Conservation (phyloP, 2,329 filamentous ascomycete genomes). For the Diaporthe vexans region DNA sequence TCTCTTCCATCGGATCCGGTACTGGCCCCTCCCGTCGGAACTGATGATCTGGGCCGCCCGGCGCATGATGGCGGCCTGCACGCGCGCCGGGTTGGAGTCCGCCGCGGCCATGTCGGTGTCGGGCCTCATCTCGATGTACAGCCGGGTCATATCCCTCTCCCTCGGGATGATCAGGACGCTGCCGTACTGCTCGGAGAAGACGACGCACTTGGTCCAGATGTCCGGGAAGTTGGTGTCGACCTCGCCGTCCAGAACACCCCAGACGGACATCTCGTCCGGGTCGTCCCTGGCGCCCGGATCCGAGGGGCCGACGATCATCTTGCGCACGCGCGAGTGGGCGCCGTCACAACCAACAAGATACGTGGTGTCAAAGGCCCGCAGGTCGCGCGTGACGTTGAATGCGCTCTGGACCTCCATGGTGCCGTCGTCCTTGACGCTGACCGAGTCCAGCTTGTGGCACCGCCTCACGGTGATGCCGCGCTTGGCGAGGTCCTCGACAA, state of each 20-base stretch:
- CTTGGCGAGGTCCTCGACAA: conserved; percentile 66
- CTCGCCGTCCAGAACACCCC: conserved; percentile 81
- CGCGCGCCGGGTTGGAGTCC: conserved; percentile 55
- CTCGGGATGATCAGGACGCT: conserved; percentile 82
- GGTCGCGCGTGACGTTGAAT: conserved; percentile 52
- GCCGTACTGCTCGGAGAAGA: conserved; percentile 76
- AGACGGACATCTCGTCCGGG: conserved; percentile 68
- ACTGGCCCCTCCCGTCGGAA: conserved; percentile 53
- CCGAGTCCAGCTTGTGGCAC: conserved; percentile 48
- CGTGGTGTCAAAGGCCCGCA: conserved; percentile 42
- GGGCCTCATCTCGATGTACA: conserved; percentile 71
- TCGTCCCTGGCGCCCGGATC: conserved; percentile 67
- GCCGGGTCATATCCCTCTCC: conserved; percentile 79
- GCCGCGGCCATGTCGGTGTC: conserved; percentile 59
- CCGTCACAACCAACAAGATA: conserved; percentile 60
- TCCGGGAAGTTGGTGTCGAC: conserved; percentile 81
- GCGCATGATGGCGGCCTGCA: conserved; percentile 77
- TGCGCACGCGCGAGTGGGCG: conserved; percentile 78
- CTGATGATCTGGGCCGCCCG: conserved; percentile 73
- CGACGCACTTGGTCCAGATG: conserved; percentile 80
- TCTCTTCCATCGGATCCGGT: conserved; percentile 69
- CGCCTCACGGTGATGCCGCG: conserved; percentile 64
- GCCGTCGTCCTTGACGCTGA: conserved; percentile 52
- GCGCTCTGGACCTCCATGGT: conserved; percentile 61
- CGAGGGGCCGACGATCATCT: conserved; percentile 64